phyloP scores from a whole-genome alignment of 2,329 filamentous ascomycete species.

The Simplicillium sp. region DNA sequence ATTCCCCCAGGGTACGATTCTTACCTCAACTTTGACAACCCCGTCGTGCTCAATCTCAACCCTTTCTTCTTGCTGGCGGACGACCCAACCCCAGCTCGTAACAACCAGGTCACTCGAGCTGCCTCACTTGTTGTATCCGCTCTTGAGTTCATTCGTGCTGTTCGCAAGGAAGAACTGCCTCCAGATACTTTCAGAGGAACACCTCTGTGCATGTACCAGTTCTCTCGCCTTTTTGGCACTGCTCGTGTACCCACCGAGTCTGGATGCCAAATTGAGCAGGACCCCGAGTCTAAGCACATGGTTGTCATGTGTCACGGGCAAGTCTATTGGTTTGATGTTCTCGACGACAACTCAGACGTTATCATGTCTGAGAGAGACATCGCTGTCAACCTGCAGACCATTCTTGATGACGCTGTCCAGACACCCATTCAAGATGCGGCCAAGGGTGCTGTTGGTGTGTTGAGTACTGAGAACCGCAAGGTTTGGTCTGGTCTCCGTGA shows the following conservation, averaged over 20 bases:
- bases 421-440: constrained; percentile 89
- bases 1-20: constrained; percentile 79
- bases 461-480: constrained; percentile 94
- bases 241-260: constrained; percentile 88
- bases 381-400: constrained; percentile 81
- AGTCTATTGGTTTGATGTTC: constrained; percentile 97
- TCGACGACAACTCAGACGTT: constrained; percentile 87
- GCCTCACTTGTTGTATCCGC: constrained; percentile 87
- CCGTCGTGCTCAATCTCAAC: constrained; percentile 93
- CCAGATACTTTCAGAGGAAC: constrained; percentile 78
- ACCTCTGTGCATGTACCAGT: constrained; percentile 96
- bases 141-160: constrained; percentile 83
- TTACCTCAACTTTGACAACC: constrained; percentile 95
- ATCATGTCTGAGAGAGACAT: constrained; percentile 98
- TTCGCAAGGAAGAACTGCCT: constrained; percentile 83
- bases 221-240: constrained; percentile 88
- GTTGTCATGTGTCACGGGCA: constrained; percentile 91
- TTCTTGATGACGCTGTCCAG: constrained; percentile 82
- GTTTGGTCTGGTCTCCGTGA: constrained; percentile 90
- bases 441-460: constrained; percentile 85
- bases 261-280: constrained; percentile 92
- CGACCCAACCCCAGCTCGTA: constrained; percentile 90
- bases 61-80: constrained; percentile 97
- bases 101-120: constrained; percentile 91
- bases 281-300: constrained; percentile 85